Conservation (phyloP, 768 basidiomycete genomes). For the Cantharellus anzutake region DNA sequence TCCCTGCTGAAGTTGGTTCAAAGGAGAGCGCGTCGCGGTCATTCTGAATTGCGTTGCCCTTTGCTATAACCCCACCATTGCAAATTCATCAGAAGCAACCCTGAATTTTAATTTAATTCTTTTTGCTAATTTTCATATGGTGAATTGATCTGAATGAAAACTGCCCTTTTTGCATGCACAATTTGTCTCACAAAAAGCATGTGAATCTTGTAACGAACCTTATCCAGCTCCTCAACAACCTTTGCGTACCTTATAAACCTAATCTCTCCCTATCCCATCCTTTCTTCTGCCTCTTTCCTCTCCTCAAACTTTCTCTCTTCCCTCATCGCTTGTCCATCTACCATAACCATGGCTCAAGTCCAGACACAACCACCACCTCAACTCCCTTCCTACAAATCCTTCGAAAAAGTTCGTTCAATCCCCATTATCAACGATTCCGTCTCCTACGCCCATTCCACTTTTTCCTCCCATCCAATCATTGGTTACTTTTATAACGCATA, state of each 20-base stretch:
- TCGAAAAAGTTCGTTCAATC: conserved; percentile 49
- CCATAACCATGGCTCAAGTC: neutral
- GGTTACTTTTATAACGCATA: conserved; percentile 47
- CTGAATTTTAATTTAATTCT: too few species aligned
- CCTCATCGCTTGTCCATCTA: neutral
- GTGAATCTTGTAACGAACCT: too few species aligned
- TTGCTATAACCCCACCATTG: too few species aligned
- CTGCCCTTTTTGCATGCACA: too few species aligned
- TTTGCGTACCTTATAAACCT: neutral
- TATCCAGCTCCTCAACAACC: too few species aligned
- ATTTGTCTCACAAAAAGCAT: too few species aligned
- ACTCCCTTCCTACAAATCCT: conserved; percentile 36
- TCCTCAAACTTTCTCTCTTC: neutral
- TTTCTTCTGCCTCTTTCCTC: neutral
- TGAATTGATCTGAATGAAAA: too few species aligned
- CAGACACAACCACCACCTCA: conserved; percentile 1
- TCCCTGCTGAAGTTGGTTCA: too few species aligned
- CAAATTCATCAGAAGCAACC: too few species aligned
- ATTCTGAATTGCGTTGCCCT: too few species aligned
- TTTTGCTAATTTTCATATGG: too few species aligned
- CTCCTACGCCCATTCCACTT: conserved; percentile 36
- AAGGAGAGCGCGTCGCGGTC: too few species aligned
- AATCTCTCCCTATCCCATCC: neutral
- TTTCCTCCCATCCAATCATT: conserved; percentile 41
- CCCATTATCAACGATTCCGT: conserved; percentile 51